Base-by-base conservation (phyloP, 345 rosid species). In the Crucihimalaya himalaica region DNA sequence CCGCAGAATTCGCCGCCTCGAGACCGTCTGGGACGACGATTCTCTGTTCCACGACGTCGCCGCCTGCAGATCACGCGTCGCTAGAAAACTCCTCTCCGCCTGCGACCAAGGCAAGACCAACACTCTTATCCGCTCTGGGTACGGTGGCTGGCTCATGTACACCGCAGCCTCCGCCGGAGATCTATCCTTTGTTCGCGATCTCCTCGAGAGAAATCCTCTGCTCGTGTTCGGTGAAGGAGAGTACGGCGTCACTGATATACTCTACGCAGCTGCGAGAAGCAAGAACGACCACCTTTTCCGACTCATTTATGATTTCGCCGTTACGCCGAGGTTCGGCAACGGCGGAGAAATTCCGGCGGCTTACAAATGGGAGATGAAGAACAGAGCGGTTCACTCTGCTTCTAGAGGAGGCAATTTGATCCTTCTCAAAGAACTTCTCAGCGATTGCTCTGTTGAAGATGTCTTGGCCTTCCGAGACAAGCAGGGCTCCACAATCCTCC, bases 131-230 rank as follows among this genome's bases (percentile, higher is more conserved):
- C 72, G 69, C n/a, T 84, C 85, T 12, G 90, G 98, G 0, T 91
- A 91, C 67, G 96, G 96, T 5, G 98, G 98, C 27, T 93, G 97
- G 98, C 89, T 93, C 4, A 63, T 93, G 68, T 93, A 93, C 81
- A 88, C 97, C 5, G 94, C 98, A 8, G 97, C 98, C 52, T 91
- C 96, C 1, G 96, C 98, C n/a, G 98, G 98, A 5, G 93, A 94
- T 81, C 69, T 81, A 40, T 42, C 70, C 9, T 91, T 93, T 51
- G 87, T 91, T 43, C 85, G 77, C 55, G 79, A 84, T 52, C 91
- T 93, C 32, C 91, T 93, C n/a, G 79, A 84, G 19, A 84, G 79
- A 64, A 86, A 89, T 59, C 91, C 97, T 42, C 71, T 89, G 23
- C 84, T 93, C 34, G 93, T 93, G 10, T 91, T 93, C 18, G 98